Evolutionary conservation across 768 basidiomycete species (phyloP).

Genomic region (Pleurotus pulmonarius): DNA sequence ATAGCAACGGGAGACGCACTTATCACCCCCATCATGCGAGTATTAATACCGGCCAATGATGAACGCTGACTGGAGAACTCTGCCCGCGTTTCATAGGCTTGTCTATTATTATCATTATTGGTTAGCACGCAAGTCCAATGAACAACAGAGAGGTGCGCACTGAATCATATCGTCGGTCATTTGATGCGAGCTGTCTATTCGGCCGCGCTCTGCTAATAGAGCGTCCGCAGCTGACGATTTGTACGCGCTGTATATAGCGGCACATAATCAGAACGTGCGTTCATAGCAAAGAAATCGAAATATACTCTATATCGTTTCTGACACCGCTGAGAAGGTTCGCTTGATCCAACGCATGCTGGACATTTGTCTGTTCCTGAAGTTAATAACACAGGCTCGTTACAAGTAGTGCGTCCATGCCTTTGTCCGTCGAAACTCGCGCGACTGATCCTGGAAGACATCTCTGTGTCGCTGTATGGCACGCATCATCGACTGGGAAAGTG

Average conservation of each 20-base stretch:
- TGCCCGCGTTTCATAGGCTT: constrained; percentile 95
- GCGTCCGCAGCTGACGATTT: constrained; percentile 87
- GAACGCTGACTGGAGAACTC: constrained; percentile 85
- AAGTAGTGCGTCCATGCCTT: constrained; percentile 47
- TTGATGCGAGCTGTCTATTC: constrained; percentile 88
- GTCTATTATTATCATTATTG: constrained; percentile 32
- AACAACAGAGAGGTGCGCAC: constrained; percentile 39
- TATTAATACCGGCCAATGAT: constrained; percentile 74
- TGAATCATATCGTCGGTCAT: constrained; percentile 93
- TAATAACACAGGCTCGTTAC: too few relatives aligned
- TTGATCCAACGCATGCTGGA: constrained; percentile 79
- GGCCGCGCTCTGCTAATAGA: constrained; percentile 80
- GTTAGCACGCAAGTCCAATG: constrained; percentile 1
- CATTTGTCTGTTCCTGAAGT: constrained; percentile 53
- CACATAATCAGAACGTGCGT: not conserved
- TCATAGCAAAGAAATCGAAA: constrained; percentile 7
- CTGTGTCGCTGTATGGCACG: constrained; percentile 88
- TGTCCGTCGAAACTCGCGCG: constrained; percentile 79
- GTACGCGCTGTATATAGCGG: constrained; percentile 61
- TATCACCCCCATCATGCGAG: constrained; percentile 79
- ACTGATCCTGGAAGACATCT: constrained; percentile 87
- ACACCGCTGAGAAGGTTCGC: constrained; percentile 88
- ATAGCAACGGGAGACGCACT: constrained; percentile 44
- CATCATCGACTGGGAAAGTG: constrained; percentile 79
- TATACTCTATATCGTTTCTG: constrained; percentile 93